Base-by-base conservation (phyloP, 108 stramenopile genomes). In the Stephanodiscus triporus region DNA sequence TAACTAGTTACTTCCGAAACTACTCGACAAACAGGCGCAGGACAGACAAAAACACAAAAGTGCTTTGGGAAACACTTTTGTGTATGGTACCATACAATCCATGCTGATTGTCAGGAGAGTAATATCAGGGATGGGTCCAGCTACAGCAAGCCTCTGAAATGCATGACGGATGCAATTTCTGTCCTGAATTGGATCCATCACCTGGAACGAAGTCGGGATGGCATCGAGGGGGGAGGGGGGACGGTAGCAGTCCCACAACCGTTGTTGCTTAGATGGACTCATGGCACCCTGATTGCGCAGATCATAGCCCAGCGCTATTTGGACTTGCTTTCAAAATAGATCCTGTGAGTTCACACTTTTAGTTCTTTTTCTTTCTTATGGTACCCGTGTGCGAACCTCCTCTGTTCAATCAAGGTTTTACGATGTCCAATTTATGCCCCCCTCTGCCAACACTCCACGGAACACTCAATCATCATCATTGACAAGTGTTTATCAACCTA, bases 201-300 rank as follows among this genome's bases (percentile, higher is more conserved):
- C 26, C 77, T 82, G 0, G 45, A 60, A 2, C 13, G 43, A 16
- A 9, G 40, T 40, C 40, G 43, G 43, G 43, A 16, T 14, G 16
- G 43, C 1, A n/a, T n/a, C n/a, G n/a, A n/a, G 32, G 30, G 29
- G 6, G 26, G 27, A 1, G 30, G 8, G 19, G 29, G 17, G 20
- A 17, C 4, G 50, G 53, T 1, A 10, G n/a, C 29, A 32, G 13
- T 47, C 1, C 43, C 32, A 7, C 14, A 43, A 16, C 79, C 88
- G 1, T 70, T 76, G 13, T 68, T 95, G 27, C 55, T 95, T 65
- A 92, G 95, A 22, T 95, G 95, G 95, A 85, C 81, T 16, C 95
- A 95, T 55, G 95, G 95, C 22, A 90, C 90, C 9, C 68, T 95
- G 47, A 89, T 95, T 45, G 95, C 95, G 27, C 95, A 95, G 63